Base-by-base conservation (phyloP, 805 yeast genomes). In the Hanseniaspora pseudoguilliermondii region DNA sequence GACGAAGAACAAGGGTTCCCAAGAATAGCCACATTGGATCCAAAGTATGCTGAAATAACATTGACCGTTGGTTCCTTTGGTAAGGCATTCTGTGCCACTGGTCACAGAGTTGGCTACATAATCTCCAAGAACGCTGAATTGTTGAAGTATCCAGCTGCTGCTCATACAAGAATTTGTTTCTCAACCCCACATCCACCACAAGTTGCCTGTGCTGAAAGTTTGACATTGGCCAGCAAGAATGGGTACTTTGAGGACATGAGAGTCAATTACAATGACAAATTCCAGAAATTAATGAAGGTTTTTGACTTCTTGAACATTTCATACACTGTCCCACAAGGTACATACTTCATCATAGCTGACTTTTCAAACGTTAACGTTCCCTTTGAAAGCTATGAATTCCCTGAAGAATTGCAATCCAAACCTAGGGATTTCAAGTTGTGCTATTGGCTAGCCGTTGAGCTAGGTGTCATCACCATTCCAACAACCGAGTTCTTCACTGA, bases 71-170 rank as follows among this genome's bases (percentile, higher is more conserved):
- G 97, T 1, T 87, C 96, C 32, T 98, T 97, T 7, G 98, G 98
- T 60, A 93, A 93, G 70, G 82, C 96, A 0, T 93, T 93, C 73
- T 95, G 96, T n/a, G 96, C 96, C 46, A 93, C 98, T 13, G 98
- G 98, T 54, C 93, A 97, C 97, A 83, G 98, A 74, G 79, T 93
- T 54, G 98, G 98, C 55, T 93, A 95, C 95, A 77, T 91, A 40
- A 82, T 90, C 59, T 97, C 96, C 7, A 47, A 60, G 50, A 83
- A 86, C 54, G 75, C 85, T n/a, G 86, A 84, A 34, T 73, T 90
- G 60, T 75, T 93, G 63, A 81, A 84, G 61, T 87, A 86, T 65
- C 95, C 83, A 5, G 76, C 88, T 7, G 78, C 85, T 27, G 97
- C 97, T 0, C 96, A 93, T 69, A 88, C 96, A 1, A 79, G 98